These are phyloP conservation scores for Themeda triandra DNA, from an alignment of 176 grass and related monocot genomes.

Conservation along the genomic window DNA sequence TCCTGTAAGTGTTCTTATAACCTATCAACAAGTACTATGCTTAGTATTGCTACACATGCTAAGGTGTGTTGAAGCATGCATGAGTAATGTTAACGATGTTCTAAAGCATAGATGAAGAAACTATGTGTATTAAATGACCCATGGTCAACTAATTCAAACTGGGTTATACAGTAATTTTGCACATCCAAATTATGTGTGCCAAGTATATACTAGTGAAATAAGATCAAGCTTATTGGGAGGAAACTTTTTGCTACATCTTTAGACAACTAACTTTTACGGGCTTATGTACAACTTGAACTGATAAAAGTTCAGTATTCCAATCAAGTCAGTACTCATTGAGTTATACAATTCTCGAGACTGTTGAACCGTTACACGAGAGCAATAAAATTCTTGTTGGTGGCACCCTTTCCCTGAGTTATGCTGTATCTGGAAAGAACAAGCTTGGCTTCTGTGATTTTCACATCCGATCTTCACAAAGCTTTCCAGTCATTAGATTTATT, in stretches of 20 bases:
- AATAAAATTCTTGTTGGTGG: neutral
- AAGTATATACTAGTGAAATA: neutral
- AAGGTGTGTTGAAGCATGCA: neutral
- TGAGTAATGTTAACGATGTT: neutral
- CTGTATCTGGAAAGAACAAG: neutral
- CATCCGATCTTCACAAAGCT: neutral
- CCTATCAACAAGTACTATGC: conserved; percentile 3
- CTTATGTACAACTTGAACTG: conserved; percentile 1
- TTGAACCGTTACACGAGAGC: neutral
- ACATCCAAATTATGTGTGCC: neutral
- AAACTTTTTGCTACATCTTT: neutral
- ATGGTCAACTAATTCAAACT: neutral
- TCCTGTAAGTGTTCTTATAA: conserved; percentile 48
- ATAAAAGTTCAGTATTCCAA: neutral
- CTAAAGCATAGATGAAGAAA: conserved; percentile 5
- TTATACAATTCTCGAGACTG: neutral
- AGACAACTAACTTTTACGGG: neutral
- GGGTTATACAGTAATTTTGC: neutral
- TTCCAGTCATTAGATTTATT: neutral
- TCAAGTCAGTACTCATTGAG: neutral
- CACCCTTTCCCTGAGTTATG: neutral
- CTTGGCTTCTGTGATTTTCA: neutral
- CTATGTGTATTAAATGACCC: neutral
- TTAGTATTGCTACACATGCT: neutral
- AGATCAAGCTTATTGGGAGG: neutral